Evolutionary conservation across 805 yeast genomes (phyloP).

Genomic region (Zygosaccharomyces pseudorouxii): DNA sequence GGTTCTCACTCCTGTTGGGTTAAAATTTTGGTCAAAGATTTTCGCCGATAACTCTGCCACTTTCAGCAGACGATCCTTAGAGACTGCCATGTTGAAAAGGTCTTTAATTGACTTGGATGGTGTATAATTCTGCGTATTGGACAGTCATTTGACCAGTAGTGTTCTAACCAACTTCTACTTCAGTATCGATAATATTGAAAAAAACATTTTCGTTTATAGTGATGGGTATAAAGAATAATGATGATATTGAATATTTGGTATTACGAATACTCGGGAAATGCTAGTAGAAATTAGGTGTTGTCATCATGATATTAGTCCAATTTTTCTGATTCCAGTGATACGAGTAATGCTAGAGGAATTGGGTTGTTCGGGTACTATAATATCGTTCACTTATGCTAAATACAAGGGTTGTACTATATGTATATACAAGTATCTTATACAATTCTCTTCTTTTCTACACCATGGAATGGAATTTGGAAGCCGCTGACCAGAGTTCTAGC

Average conservation of each 20-base stretch:
- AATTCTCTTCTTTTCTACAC: constrained; percentile 25
- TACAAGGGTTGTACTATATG: not conserved
- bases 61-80: constrained; percentile 47
- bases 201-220: not conserved
- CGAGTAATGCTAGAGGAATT: not conserved
- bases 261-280: not conserved
- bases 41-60: constrained; percentile 57
- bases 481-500: constrained; percentile 83
- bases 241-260: not conserved
- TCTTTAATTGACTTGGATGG: not conserved
- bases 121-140: too few species aligned
- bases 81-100: constrained; percentile 30
- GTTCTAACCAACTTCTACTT: not conserved
- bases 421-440: constrained; percentile 1
- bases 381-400: not conserved
- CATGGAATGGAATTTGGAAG: constrained; percentile 73
- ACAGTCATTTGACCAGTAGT: too few species aligned
- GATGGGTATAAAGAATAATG: not conserved
- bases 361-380: not conserved
- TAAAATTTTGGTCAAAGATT: constrained; percentile 66
- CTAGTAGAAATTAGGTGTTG: not conserved
- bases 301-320: not conserved
- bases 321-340: not conserved
- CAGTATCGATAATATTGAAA: not conserved
- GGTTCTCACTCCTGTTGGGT: constrained; percentile 60